Conservation (phyloP, 441 rosid genomes). For the Manihot esculenta region DNA sequence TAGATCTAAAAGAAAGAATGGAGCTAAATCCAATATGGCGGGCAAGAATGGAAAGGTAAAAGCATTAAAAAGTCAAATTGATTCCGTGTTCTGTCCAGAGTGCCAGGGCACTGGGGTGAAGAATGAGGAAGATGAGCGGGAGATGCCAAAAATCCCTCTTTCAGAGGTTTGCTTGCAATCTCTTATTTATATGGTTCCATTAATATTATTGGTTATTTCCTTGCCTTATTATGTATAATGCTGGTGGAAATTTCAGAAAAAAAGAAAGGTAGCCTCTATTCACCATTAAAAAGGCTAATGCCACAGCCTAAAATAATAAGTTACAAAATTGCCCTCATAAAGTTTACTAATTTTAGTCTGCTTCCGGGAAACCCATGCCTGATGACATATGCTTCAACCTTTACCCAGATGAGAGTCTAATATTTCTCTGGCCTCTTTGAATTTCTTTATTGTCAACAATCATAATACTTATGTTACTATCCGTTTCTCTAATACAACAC, state of each 20-base stretch:
- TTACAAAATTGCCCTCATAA: too few relatives aligned
- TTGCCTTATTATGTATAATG: background rate
- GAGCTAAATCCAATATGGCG: slow-evolving; percentile 38
- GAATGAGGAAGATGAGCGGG: slow-evolving; percentile 54
- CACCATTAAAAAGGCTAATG: too few relatives aligned
- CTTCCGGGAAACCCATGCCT: too few relatives aligned
- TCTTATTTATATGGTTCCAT: background rate
- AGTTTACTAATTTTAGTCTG: too few relatives aligned
- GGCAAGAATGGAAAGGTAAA: slow-evolving; percentile 35
- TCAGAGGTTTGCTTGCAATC: slow-evolving; percentile 60
- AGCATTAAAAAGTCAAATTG: slow-evolving; percentile 38
- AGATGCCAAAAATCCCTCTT: slow-evolving; percentile 62
- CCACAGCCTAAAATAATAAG: too few relatives aligned
- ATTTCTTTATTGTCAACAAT: too few relatives aligned
- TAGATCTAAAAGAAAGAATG: slow-evolving; percentile 56
- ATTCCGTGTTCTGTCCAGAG: slow-evolving; percentile 81
- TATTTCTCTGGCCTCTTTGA: too few relatives aligned
- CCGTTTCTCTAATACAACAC: too few relatives aligned
- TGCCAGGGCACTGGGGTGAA: slow-evolving; percentile 86
- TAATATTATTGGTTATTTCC: background rate
- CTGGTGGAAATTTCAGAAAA: background rate
- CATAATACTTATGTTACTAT: too few relatives aligned
- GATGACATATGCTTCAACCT: too few relatives aligned
- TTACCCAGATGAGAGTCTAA: too few relatives aligned
- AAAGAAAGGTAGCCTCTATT: too few relatives aligned